Percentiles rank a stretch among this genome's conserved stretches.
Evolutionary conservation across 2,329 filamentous ascomycete genomes (phyloP).

Genomic region (Aspergillus carbonarius): DNA sequence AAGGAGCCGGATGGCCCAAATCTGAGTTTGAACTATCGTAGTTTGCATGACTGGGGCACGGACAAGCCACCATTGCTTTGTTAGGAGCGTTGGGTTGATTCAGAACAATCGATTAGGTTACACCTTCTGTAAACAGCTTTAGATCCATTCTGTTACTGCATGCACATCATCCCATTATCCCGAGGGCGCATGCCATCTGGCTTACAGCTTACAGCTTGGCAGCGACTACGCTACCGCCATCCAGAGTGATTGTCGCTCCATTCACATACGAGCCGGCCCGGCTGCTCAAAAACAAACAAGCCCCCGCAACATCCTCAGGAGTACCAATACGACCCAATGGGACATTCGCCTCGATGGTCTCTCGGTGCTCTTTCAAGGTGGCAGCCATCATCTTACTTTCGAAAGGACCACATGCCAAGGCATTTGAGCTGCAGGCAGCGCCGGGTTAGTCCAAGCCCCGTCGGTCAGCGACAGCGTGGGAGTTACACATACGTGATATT

Average conservation of each 20-base stretch:
- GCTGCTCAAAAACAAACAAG: conserved; percentile 68
- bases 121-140: conserved; percentile 6
- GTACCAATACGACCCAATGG: conserved; percentile 67
- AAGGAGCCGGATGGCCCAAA: neutral
- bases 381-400: conserved; percentile 57
- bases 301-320: conserved; percentile 68
- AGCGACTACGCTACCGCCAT: conserved; percentile 53
- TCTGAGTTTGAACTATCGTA: neutral
- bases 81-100: neutral
- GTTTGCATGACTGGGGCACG: neutral
- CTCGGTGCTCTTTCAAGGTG: conserved; percentile 51
- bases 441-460: neutral
- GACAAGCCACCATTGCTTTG: neutral
- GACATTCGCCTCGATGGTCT: conserved; percentile 54
- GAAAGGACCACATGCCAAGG: conserved; percentile 68
- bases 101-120: neutral
- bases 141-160: neutral
- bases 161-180: neutral
- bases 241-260: conserved; percentile 62
- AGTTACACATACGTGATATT: conserved; percentile 52
- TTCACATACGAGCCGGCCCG: conserved; percentile 67
- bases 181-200: neutral
- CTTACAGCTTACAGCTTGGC: conserved; percentile 38
- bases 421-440: conserved; percentile 54
- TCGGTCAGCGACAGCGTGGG: neutral